These are phyloP conservation scores for Globisporangium viniferum DNA, from an alignment of 352 stramenopile species.

Conservation along the genomic window DNA sequence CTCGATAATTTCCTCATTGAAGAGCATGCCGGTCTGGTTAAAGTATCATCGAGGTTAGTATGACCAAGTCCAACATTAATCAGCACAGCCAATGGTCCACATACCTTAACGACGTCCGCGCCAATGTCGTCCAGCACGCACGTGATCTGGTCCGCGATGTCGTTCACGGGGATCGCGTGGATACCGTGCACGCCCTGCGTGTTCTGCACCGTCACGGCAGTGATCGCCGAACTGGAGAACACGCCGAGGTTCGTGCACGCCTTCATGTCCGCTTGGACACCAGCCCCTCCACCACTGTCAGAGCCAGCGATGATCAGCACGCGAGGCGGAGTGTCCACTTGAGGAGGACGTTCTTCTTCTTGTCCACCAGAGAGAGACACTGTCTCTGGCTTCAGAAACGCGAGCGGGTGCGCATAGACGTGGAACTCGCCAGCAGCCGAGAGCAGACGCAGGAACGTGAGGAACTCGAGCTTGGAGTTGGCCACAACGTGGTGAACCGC, in stretches of 20 bases:
- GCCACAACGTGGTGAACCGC: slow-evolving; percentile 5
- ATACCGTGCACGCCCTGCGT: slow-evolving; percentile 54
- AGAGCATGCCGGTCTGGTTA: slow-evolving; percentile 88
- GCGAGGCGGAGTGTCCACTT: slow-evolving; percentile 19
- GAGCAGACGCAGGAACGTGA: slow-evolving; percentile 26
- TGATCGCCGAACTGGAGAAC: slow-evolving; percentile 86
- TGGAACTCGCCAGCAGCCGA: slow-evolving; percentile 9
- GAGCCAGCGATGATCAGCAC: slow-evolving; percentile 93
- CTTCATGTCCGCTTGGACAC: slow-evolving; percentile 93
- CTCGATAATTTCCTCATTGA: slow-evolving; percentile 73
- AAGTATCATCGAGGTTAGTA: neutral
- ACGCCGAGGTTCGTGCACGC: slow-evolving; percentile 84
- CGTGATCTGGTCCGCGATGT: slow-evolving; percentile 79
- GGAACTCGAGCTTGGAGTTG: slow-evolving; percentile 19
- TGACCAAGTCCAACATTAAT: neutral
- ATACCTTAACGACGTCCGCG: slow-evolving; percentile 84
- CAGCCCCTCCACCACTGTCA: slow-evolving; percentile 88
- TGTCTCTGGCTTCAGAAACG: neutral
- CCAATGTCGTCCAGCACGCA: slow-evolving; percentile 88
- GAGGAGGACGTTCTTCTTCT: neutral
- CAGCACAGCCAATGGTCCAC: neutral
- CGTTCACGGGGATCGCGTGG: slow-evolving; percentile 49
- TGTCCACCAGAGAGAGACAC: neutral
- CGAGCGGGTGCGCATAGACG: slow-evolving; percentile 10
- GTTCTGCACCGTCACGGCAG: slow-evolving; percentile 90